These are phyloP conservation scores for Aspergillus brunneoviolaceus DNA, from an alignment of 2,329 filamentous ascomycete genomes.

Conservation along the genomic window DNA sequence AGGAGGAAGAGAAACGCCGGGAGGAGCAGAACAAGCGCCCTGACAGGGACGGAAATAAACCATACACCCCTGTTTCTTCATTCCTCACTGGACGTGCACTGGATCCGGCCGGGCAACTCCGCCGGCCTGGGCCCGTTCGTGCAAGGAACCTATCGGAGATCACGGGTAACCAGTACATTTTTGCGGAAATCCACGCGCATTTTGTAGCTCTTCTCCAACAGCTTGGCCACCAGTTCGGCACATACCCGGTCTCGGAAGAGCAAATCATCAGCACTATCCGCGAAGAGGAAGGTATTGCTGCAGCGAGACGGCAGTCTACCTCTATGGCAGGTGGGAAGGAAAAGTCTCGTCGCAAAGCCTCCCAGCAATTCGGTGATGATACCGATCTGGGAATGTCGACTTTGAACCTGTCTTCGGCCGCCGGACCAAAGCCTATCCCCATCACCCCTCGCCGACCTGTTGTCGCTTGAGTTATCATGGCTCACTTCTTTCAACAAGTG, in stretches of 20 bases:
- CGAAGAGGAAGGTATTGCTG: slow-evolving; percentile 25
- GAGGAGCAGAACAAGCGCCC: slow-evolving; percentile 36
- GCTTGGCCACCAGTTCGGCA: slow-evolving; percentile 48
- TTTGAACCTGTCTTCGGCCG: slow-evolving; percentile 35
- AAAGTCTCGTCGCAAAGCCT: slow-evolving; percentile 17
- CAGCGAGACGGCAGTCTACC: slow-evolving; percentile 24
- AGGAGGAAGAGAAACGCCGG: slow-evolving; percentile 46
- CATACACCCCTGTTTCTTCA: slow-evolving; percentile 57
- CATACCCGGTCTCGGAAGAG: slow-evolving; percentile 43
- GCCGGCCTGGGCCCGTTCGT: slow-evolving; percentile 53
- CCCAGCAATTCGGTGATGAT: slow-evolving; percentile 27
- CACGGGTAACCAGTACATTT: slow-evolving; percentile 58
- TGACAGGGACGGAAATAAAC: slow-evolving; percentile 33
- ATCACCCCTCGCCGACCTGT: slow-evolving; percentile 38
- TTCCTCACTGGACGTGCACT: slow-evolving; percentile 58
- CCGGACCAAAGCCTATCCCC: slow-evolving; percentile 39
- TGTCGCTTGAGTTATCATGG: slow-evolving; percentile 30
- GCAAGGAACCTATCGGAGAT: slow-evolving; percentile 60
- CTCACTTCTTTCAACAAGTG: neutral
- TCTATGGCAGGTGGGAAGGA: slow-evolving; percentile 22
- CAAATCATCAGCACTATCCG: slow-evolving; percentile 41
- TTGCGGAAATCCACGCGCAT: slow-evolving; percentile 56
- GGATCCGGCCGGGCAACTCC: slow-evolving; percentile 56
- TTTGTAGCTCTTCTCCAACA: slow-evolving; percentile 54
- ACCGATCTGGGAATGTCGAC: slow-evolving; percentile 33